Base-by-base conservation (phyloP, 2,329 filamentous ascomycete genomes). In the Pseudocercospora pini-densiflorae region DNA sequence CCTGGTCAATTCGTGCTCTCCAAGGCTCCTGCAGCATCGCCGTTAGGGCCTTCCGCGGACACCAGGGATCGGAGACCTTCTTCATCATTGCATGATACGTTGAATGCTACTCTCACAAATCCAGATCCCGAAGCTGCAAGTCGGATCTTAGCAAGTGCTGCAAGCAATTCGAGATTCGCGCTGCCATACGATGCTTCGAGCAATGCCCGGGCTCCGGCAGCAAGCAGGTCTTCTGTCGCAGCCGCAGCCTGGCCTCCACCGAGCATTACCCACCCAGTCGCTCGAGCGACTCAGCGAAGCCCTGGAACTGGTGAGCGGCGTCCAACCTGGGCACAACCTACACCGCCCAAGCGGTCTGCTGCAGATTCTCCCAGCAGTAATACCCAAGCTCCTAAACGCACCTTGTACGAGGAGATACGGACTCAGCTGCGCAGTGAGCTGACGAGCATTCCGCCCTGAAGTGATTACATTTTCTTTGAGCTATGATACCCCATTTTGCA, bases 241-340 rank as follows among this genome's bases (percentile, higher is more conserved):
- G n/a, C 54, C 27, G n/a, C 54, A 23, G n/a, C 29, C 9, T 64
- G 62, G 54, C 62, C 54, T 43, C 62, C 61, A 21, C 27, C 43
- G 12, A 64, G 62, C 27, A 40, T 59, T 14, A 59, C 54, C 21
- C 62, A 59, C 33, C 62, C 62, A 5, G 31, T 49, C 9, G 55
- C 62, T 21, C 54, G 23, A 31, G 10, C 54, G 8, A 19, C 6
- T n/a, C 54, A 27, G 6, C 54, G n/a, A 16, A 1, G 47, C 14
- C 19, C 21, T 23, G 47, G 19, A 1, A 51, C 4, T 3, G 9
- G 21, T 21, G 47, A 23, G 8, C n/a, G 47, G 47, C 47, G 47
- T 19, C 47, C 47, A 5, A 51, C 21, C 1, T 51, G 47, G 47
- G 47, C 47, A 51, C 47, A 51, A 51, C 21, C 23, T 5, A 27